phyloP scores from a whole-genome alignment of 1,139 yeast species.

The Suhomyces terraborum region DNA sequence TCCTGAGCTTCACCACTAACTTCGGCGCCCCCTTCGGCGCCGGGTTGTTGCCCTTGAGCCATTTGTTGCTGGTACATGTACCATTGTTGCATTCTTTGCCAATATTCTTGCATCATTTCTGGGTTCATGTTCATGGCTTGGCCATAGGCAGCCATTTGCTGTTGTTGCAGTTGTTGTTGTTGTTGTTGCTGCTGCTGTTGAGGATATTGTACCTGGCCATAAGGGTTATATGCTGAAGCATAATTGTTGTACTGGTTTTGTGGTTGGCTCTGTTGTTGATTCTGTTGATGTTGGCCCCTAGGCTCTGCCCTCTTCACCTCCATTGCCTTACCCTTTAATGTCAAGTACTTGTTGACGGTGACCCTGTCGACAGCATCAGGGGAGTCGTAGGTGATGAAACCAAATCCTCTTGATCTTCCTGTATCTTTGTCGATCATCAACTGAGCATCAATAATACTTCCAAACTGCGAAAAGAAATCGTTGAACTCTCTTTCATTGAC shows the following conservation, averaged over 20 bases:
- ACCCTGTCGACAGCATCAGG: slow-evolving; percentile 95
- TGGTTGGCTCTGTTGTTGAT: slow-evolving; percentile 18
- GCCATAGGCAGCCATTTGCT: slow-evolving; percentile 26
- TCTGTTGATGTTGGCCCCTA: slow-evolving; percentile 56
- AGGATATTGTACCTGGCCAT: slow-evolving; percentile 32
- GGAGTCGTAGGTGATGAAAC: slow-evolving; percentile 93
- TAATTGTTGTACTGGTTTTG: slow-evolving; percentile 31
- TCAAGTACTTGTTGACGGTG: slow-evolving; percentile 77
- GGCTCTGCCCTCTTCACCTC: slow-evolving; percentile 99
- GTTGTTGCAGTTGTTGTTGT: slow-evolving; percentile 12
- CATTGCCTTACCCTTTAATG: slow-evolving; percentile 86
- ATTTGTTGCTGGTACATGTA: slow-evolving; percentile 65
- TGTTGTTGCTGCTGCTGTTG: slow-evolving; percentile 30
- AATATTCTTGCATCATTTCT: slow-evolving; percentile 85
- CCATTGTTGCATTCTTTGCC: slow-evolving; percentile 81
- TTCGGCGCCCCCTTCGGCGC: slow-evolving; percentile 37
- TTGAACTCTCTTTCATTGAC: slow-evolving; percentile 92
- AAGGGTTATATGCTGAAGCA: slow-evolving; percentile 36
- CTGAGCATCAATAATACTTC: slow-evolving; percentile 94
- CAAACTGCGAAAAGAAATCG: slow-evolving; percentile 85
- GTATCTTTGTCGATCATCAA: slow-evolving; percentile 97
- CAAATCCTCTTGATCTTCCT: slow-evolving; percentile 97
- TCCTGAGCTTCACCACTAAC: slow-evolving; percentile 40
- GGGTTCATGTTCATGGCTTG: slow-evolving; percentile 62
- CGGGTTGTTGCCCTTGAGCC: slow-evolving; percentile 20